Evolutionary conservation across 495 filamentous ascomycete genomes (phyloP).

Genomic region (Rostrohypoxylon terebratum): DNA sequence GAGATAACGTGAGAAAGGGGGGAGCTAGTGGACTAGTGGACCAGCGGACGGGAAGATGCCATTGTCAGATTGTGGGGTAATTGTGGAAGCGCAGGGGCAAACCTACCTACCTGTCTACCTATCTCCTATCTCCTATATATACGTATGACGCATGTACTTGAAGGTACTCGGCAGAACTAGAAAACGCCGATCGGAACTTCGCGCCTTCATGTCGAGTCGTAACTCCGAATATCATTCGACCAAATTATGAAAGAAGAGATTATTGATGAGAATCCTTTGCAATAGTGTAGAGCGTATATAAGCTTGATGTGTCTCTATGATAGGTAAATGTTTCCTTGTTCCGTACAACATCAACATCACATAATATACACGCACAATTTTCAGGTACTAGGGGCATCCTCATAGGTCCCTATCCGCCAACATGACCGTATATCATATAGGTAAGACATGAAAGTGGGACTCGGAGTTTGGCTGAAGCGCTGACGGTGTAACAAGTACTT

Average conservation of each 20-base stretch:
- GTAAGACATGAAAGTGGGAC: neutral
- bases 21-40: neutral
- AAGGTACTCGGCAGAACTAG: neutral
- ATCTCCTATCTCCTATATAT: neutral
- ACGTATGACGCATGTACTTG: too few species aligned
- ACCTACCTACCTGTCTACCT: too few species aligned
- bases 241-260: neutral
- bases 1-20: neutral
- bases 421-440: slow-evolving; percentile 34
- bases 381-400: neutral
- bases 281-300: neutral
- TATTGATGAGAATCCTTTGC: neutral
- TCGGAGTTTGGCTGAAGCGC: neutral
- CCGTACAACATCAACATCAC: too few species aligned
- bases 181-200: neutral
- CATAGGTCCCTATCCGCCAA: neutral
- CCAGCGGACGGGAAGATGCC: slow-evolving; percentile 4
- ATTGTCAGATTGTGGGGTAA: neutral
- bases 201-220: neutral
- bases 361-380: neutral
- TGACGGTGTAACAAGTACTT: slow-evolving; percentile 7
- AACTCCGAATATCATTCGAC: slow-evolving; percentile 3
- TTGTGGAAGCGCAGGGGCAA: neutral
- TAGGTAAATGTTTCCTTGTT: neutral
- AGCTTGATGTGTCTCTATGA: neutral